Evolutionary conservation across 495 filamentous ascomycete genomes (phyloP).

Genomic region (Neurospora sp.): DNA sequence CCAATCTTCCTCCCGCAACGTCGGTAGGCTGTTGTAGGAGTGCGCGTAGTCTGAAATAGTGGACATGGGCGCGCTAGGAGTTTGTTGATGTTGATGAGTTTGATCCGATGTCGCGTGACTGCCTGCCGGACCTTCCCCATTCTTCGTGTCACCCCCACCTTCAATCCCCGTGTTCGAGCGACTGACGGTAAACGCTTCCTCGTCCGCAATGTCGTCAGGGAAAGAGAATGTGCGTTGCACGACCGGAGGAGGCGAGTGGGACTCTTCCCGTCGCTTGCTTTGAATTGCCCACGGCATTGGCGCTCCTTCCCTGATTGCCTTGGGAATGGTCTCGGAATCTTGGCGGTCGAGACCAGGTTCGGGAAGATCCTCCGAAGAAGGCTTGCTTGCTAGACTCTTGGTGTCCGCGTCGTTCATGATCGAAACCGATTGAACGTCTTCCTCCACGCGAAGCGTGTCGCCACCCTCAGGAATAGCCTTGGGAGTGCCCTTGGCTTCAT

Average conservation of each 20-base stretch:
- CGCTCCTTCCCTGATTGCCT: constrained; percentile 11
- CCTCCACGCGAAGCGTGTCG: background rate
- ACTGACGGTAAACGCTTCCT: constrained; percentile 20
- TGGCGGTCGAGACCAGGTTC: constrained; percentile 14
- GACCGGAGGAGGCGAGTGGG: constrained; percentile 16
- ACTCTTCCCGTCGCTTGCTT: constrained; percentile 7
- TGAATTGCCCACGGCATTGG: background rate
- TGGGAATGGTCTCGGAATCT: constrained; percentile 27
- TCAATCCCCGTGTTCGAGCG: constrained; percentile 3
- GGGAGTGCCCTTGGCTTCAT: background rate
- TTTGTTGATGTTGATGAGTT: background rate
- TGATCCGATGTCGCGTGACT: background rate
- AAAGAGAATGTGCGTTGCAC: constrained; percentile 21
- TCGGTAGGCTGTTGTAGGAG: constrained; percentile 29
- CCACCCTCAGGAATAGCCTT: background rate
- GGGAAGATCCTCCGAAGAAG: background rate
- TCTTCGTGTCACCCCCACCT: background rate
- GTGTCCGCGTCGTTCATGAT: background rate
- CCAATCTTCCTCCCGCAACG: constrained; percentile 31
- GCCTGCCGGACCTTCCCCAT: background rate
- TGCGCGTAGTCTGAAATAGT: constrained; percentile 25
- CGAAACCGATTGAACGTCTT: background rate
- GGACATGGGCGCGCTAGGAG: constrained; percentile 15
- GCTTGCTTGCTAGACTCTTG: background rate
- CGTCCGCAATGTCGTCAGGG: constrained; percentile 27